Evolutionary conservation across 2,329 filamentous ascomycete species (phyloP), one percentile per base, ranked within the genome.

Genomic region (Tolypocladium ovalisporum): DNA sequence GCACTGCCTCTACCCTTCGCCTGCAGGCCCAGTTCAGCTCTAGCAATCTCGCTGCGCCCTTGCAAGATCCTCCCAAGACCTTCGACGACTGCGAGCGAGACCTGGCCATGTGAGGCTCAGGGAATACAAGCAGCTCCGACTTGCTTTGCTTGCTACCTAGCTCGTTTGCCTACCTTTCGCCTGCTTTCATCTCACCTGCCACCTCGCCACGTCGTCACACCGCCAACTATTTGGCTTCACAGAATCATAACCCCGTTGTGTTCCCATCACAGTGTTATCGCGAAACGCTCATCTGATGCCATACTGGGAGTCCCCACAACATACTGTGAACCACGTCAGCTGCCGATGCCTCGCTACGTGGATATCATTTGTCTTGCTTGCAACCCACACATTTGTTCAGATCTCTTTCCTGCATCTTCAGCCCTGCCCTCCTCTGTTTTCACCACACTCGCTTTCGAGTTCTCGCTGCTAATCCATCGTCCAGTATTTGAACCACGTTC

Each of bases 381-480:
- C 15, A 27, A 27, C 42, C 42, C 15, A 19, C 24, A 17, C 44
- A 27, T 29, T 9, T 12, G 4, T 29, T 29, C 44, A n/a, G 15
- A 34, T 34, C 29, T 12, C 9, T 34, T 19, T 51, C 47, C 8
- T 34, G 17, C 47, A 22, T 34, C 29, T 19, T 7, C 47, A 51
- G 27, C 17, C 32, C 29, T 37, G 12, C 2, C 24, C 32, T 36
- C 34, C 22, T 37, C 39, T 49, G 27, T 34, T 12, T 22, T 51
- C n/a, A 13, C 29, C 12, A 32, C 34, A 47, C 24, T 44, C 22
- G 39, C 47, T 54, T 42, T 39, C 3, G n/a, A 34, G 62, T 67
- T 64, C 67, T 62, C 52, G 10, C 2, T 47, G 15, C 54, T 55
- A 55, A 61, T 59, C 61, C 55, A 62, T 47, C 53, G 56, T 56